Evolutionary conservation across 495 filamentous ascomycete species (phyloP).

Genomic region (Penicillium canescens): DNA sequence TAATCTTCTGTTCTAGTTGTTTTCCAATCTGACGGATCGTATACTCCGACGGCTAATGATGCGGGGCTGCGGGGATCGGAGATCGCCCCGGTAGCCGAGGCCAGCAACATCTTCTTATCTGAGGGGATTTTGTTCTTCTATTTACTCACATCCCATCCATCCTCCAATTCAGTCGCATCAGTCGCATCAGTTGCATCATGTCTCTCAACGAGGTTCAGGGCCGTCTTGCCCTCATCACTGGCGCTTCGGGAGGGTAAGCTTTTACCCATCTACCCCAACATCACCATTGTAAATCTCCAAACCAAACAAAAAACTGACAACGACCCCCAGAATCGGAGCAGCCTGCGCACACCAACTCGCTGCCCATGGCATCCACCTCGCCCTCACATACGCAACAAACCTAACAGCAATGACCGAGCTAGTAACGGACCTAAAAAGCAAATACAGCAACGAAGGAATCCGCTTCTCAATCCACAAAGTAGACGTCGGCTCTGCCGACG

Average conservation of each 20-base stretch:
- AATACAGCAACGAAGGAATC: slow-evolving; percentile 25
- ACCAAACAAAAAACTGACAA: slow-evolving; percentile 2
- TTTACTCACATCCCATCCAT: background rate
- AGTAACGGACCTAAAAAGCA: slow-evolving; percentile 35
- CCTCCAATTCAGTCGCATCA: background rate
- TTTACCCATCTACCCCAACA: background rate
- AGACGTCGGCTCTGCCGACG: slow-evolving; percentile 52
- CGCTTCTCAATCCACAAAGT: slow-evolving; percentile 57
- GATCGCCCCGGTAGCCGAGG: slow-evolving; percentile 26
- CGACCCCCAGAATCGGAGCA: slow-evolving; percentile 54
- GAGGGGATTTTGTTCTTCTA: background rate
- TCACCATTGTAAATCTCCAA: background rate
- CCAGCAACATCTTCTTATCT: slow-evolving; percentile 3
- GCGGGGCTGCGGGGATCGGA: slow-evolving; percentile 28
- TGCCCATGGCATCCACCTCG: slow-evolving; percentile 53
- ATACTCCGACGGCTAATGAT: slow-evolving; percentile 19
- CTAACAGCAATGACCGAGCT: slow-evolving; percentile 45
- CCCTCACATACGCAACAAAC: slow-evolving; percentile 61
- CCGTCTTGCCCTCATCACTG: slow-evolving; percentile 63
- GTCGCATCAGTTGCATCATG: slow-evolving; percentile 15
- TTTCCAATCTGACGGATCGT: background rate
- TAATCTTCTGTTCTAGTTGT: slow-evolving; percentile 40
- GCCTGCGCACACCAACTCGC: slow-evolving; percentile 59
- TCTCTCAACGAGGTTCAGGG: slow-evolving; percentile 55
- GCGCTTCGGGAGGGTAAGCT: slow-evolving; percentile 64